These are phyloP conservation scores for Chaetomiaceae sp. DNA, from an alignment of 2,329 filamentous ascomycete species.

Conservation along the genomic window DNA sequence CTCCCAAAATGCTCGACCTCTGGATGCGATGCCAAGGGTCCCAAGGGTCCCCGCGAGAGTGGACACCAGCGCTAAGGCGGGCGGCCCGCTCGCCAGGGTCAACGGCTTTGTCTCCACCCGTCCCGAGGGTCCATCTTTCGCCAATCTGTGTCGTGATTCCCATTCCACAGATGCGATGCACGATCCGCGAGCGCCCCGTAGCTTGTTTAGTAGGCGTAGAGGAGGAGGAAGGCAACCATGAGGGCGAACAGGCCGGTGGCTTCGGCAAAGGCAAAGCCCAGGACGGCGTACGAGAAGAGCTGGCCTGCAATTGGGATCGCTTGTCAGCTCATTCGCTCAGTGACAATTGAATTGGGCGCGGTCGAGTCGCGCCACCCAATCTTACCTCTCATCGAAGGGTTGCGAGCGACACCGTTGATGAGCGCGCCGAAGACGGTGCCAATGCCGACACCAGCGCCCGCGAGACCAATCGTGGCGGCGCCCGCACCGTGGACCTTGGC, in stretches of 20 bases:
- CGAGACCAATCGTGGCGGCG: conserved; percentile 26
- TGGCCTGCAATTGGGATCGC: conserved; percentile 18
- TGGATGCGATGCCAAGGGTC: conserved; percentile 2
- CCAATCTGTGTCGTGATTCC: not conserved
- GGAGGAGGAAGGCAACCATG: conserved; percentile 28
- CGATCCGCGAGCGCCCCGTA: not conserved
- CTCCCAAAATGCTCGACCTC: not conserved
- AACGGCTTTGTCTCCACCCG: conserved; percentile 12
- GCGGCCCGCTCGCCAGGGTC: conserved; percentile 1
- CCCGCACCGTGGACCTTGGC: conserved; percentile 27
- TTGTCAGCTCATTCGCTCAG: conserved; percentile 10
- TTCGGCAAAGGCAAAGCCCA: conserved; percentile 61
- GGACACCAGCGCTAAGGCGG: conserved; percentile 4
- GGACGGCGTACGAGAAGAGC: conserved; percentile 55
- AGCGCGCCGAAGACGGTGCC: conserved; percentile 25
- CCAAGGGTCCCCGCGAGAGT: not conserved
- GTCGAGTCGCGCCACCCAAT: not conserved
- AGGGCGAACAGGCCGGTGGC: conserved; percentile 57
- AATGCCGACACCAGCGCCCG: conserved; percentile 27
- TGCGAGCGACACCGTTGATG: conserved; percentile 26
- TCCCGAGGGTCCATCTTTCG: not conserved
- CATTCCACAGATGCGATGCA: not conserved
- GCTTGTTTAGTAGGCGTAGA: conserved; percentile 25
- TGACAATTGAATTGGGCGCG: not conserved
- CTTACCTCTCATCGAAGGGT: conserved; percentile 24